phyloP scores from a whole-genome alignment of 331 rosid species.

The Dryas integrifolia region DNA sequence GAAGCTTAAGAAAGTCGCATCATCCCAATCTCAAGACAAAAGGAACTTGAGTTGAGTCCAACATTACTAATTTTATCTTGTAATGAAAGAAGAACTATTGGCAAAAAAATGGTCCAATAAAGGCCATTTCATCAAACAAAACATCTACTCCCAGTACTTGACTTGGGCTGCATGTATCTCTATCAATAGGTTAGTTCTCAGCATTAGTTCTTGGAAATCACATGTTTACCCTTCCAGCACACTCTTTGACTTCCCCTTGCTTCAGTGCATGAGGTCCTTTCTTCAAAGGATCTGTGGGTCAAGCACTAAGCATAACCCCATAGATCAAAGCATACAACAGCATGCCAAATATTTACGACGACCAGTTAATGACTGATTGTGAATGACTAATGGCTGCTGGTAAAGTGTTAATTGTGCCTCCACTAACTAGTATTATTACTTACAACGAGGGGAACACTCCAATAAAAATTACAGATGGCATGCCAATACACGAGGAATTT shows the following conservation, averaged over 20 bases:
- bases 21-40: too few species aligned
- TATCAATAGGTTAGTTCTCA: background rate
- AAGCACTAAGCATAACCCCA: slow-evolving; percentile 10
- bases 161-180: background rate
- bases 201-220: background rate
- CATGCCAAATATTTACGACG: background rate
- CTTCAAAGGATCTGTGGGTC: background rate
- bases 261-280: background rate
- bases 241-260: background rate
- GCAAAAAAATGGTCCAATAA: too few species aligned
- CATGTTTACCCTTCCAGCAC: background rate
- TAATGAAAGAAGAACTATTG: too few species aligned
- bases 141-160: too few species aligned
- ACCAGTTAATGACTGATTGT: background rate
- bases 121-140: too few species aligned
- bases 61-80: too few species aligned
- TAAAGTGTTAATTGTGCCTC: background rate
- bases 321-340: background rate
- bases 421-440: background rate
- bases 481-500: slow-evolving; percentile 19
- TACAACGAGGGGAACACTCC: background rate
- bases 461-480: background rate
- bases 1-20: too few species aligned
- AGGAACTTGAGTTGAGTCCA: too few species aligned
- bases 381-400: background rate